phyloP scores from a whole-genome alignment of 1,284 basidiomycete species.

The Cryptococcus jaspeensis region DNA sequence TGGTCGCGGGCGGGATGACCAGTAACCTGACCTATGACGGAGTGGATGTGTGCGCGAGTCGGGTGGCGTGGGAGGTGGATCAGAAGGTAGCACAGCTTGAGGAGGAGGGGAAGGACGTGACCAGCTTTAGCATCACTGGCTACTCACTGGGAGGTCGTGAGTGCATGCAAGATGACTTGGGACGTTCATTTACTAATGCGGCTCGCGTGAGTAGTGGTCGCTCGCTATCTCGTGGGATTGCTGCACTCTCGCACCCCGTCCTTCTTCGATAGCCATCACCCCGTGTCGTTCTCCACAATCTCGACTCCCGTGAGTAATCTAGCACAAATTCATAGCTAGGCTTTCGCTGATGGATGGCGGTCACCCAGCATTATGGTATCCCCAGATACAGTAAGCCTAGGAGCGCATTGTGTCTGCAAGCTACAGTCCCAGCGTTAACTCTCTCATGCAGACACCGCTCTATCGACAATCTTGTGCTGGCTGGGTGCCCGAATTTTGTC shows the following conservation, averaged over 20 bases:
- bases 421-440: neutral
- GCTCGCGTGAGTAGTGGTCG: slow-evolving; percentile 36
- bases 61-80: slow-evolving; percentile 48
- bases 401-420: neutral
- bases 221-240: slow-evolving; percentile 46
- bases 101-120: slow-evolving; percentile 27
- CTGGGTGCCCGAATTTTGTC: slow-evolving; percentile 75
- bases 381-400: slow-evolving; percentile 38
- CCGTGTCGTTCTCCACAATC: slow-evolving; percentile 44
- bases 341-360: neutral
- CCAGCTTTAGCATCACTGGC: slow-evolving; percentile 45
- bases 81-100: slow-evolving; percentile 36
- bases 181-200: neutral
- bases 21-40: slow-evolving; percentile 48
- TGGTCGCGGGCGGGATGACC: slow-evolving; percentile 46
- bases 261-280: slow-evolving; percentile 41
- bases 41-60: slow-evolving; percentile 47
- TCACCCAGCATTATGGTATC: slow-evolving; percentile 34
- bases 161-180: slow-evolving; percentile 8
- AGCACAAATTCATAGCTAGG: neutral
- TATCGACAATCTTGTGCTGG: slow-evolving; percentile 60
- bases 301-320: slow-evolving; percentile 37
- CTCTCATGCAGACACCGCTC: slow-evolving; percentile 51
- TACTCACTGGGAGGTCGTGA: slow-evolving; percentile 48
- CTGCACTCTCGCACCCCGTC: slow-evolving; percentile 41